phyloP scores from a whole-genome alignment of 163 green algal genomes.

The Trebouxia gelatinosa region DNA sequence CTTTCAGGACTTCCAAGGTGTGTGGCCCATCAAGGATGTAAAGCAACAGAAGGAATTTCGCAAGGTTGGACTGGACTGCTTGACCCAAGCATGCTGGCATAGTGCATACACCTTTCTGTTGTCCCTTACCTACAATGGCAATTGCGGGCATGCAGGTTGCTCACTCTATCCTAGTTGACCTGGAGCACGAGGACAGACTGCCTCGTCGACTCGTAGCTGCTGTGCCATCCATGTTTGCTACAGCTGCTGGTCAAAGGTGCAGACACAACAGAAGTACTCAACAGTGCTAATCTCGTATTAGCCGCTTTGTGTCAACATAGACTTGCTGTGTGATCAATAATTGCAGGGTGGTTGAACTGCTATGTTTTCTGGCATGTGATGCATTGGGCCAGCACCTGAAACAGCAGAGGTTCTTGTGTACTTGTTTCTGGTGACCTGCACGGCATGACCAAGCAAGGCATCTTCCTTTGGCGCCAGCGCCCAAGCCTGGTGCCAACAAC shows the following conservation, averaged over 20 bases:
- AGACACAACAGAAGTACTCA: too few relatives aligned
- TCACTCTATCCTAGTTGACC: not conserved
- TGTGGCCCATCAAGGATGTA: conserved; percentile 19
- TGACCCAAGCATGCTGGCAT: not conserved
- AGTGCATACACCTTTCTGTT: too few relatives aligned
- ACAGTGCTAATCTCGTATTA: too few relatives aligned
- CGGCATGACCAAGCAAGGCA: too few relatives aligned
- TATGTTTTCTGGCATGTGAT: conserved; percentile 8
- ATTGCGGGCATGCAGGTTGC: conserved; percentile 18
- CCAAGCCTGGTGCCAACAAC: too few relatives aligned
- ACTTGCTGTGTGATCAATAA: not conserved
- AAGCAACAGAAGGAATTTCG: conserved; percentile 14
- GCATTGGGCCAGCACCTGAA: conserved; percentile 2
- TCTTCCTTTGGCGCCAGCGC: too few relatives aligned
- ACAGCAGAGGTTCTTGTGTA: not conserved
- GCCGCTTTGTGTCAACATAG: too few relatives aligned
- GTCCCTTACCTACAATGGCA: too few relatives aligned
- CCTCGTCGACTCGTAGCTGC: conserved; percentile 21
- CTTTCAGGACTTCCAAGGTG: conserved; percentile 19
- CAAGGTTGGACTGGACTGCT: not conserved
- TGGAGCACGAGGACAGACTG: conserved; percentile 2
- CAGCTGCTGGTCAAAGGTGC: not conserved
- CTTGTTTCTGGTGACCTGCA: too few relatives aligned
- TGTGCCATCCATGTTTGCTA: conserved; percentile 23
- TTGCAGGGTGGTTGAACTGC: conserved; percentile 19